Conservation (phyloP, 768 basidiomycete species). For the Tricholoma sp. region DNA sequence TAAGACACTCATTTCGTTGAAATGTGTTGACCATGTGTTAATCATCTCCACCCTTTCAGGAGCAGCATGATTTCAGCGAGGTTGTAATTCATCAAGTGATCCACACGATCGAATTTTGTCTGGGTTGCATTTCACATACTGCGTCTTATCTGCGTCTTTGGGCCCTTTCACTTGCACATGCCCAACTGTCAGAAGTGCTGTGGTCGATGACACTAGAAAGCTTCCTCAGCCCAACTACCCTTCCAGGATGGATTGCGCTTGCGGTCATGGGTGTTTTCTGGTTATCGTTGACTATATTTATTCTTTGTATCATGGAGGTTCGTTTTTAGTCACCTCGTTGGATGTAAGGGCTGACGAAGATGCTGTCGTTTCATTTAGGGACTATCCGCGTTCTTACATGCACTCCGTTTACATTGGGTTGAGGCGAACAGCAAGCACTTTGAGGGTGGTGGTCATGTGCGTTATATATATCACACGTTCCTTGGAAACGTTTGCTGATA, state of each 20-base stretch:
- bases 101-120: constrained; percentile 98
- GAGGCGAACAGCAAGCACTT: constrained; percentile 98
- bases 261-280: constrained; percentile 59
- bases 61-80: constrained; percentile 91
- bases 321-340: constrained; percentile 6
- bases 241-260: constrained; percentile 55
- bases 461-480: constrained; percentile 28
- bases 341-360: constrained; percentile 8
- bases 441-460: constrained; percentile 83
- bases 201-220: constrained; percentile 82
- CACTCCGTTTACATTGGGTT: constrained; percentile 95
- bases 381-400: constrained; percentile 93
- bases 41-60: constrained; percentile 29
- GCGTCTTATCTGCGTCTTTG: constrained; percentile 91
- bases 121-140: constrained; percentile 98
- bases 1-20: constrained; percentile 34
- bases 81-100: constrained; percentile 96
- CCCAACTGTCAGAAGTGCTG: constrained; percentile 91
- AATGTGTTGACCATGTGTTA: constrained; percentile 9
- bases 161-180: constrained; percentile 97
- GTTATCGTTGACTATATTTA: constrained; percentile 70
- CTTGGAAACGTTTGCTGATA: constrained; percentile 15
- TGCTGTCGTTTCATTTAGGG: constrained; percentile 45
- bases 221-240: constrained; percentile 55
- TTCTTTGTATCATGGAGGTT: constrained; percentile 96